Base-by-base conservation (phyloP, 441 rosid genomes). In the Isatis lusitanica region DNA sequence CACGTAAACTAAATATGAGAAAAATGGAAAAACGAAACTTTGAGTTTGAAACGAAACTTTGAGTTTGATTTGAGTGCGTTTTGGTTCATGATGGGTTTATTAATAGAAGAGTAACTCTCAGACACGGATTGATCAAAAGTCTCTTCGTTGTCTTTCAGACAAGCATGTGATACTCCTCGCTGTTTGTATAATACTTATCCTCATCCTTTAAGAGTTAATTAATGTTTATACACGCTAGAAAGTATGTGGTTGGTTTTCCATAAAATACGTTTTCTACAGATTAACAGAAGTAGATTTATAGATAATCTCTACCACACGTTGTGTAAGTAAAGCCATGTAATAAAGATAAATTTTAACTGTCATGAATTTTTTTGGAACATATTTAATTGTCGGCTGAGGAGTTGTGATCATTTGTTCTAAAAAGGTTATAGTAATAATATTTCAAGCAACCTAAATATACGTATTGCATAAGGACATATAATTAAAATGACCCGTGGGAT, bases 121-220 rank as follows among this genome's bases (percentile, higher is more conserved):
- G 64, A 73, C 64, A 73, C 64, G 48, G 8, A 55, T 35, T 33
- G 65, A 55, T 55, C 18, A 35, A 73, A 64, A 55, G 58, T 73
- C 28, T 64, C 65, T 64, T 55, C 36, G 63, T 55, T 73, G 76
- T 73, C 70, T 63, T 24, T 55, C 44, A 40, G 44, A 12, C n/a
- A 40, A n/a, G 64, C 76, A 73, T 73, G 76, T 73, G 76, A 73
- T 73, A 55, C 70, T 70, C 13, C 18, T 3, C 12, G 40, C 50
- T 59, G 67, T 59, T 61, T 47, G 2, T 36, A 47, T 30, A 16
- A 11, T 47, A 48, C 28, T 40, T 50, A 71, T 71, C 51, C 24
- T 17, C 61, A 15, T 40, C 44, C 42, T 62, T 35, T 39, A 5
- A 4, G 11, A 24, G 26, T 24, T 24, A 26, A 26, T 26, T 26